Evolutionary conservation across 129 eudicot species (phyloP).

Genomic region (Escallonia rubra): DNA sequence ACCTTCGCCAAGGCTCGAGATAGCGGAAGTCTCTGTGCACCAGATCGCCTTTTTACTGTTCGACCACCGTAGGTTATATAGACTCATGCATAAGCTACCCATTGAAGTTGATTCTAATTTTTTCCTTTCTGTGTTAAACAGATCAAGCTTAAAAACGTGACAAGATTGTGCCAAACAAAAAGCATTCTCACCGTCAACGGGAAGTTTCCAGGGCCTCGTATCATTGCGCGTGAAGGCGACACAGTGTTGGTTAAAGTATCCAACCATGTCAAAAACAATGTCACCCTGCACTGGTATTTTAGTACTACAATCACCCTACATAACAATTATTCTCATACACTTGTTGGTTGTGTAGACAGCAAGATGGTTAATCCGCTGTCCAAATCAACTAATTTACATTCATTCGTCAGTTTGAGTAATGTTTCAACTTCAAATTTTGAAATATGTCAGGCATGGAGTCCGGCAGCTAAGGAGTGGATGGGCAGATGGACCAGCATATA

Average conservation of each 20-base stretch:
- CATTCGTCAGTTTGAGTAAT: neutral
- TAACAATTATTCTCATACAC: too few relatives aligned
- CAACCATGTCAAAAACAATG: conserved; percentile 19
- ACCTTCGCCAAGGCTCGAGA: too few relatives aligned
- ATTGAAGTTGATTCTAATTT: neutral
- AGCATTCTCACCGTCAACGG: conserved; percentile 23
- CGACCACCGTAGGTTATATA: too few relatives aligned
- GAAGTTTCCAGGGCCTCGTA: conserved; percentile 25
- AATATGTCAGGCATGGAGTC: conserved; percentile 42
- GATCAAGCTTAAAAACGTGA: conserved; percentile 26
- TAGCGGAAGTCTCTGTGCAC: too few relatives aligned
- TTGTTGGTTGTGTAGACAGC: neutral
- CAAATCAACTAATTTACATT: too few relatives aligned
- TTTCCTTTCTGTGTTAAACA: neutral
- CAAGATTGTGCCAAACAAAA: conserved; percentile 32
- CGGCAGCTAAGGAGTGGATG: conserved; percentile 48
- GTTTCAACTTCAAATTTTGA: neutral
- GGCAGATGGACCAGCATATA: conserved; percentile 52
- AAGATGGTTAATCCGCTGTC: too few relatives aligned
- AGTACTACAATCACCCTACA: neutral
- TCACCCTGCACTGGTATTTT: conserved; percentile 30
- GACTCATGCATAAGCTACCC: neutral
- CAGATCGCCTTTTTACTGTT: too few relatives aligned
- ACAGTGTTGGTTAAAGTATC: conserved; percentile 18
- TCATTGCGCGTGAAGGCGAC: conserved; percentile 33